Evolutionary conservation across 331 rosid genomes (phyloP), one percentile per base, ranked within the genome.

Genomic region (Quercus lobata): DNA sequence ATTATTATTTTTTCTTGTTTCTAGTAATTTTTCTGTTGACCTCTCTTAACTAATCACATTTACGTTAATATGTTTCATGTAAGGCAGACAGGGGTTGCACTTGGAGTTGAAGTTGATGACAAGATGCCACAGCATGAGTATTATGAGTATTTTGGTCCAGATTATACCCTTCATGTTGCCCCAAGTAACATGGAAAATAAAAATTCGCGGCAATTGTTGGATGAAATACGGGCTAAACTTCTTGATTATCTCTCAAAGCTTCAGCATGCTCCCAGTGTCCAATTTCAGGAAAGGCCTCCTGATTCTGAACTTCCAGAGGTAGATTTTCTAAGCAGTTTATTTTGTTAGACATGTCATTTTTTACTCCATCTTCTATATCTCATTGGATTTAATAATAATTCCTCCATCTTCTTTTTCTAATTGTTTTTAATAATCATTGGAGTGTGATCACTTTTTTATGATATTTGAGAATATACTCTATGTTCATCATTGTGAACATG

Each of bases 131-230:
- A 87, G 30, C 97, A 94, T 22, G 98, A 94, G 80, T 92, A 94
- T 85, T 94, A 92, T 65, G 98, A 94, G 90, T 92, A 94, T 83
- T 94, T 94, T 69, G 98, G 98, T 72, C 98, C 98, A 53, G 98
- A 94, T 86, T 94, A 94, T 81, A 91, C 97, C 63, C 93, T 94
- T 83, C 98, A 94, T 80, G 98, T 94, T 83, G 98, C 97, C 83
- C 98, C 98, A 79, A 94, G 98, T 84, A 94, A 94, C 87, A 94
- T 94, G 97, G 98, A 94, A 85, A 94, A 94, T 86, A 94, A 94
- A 83, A 94, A 94, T 82, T 86, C 98, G 18, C 97, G 19, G 55
- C 86, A 62, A 63, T 86, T 88, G 77, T 83, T 94, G 56, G 98
- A 94, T 63, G 93, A 91, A 79, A 91, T 94, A 76, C 91, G 90